These are phyloP conservation scores for Venturia asperata DNA, from an alignment of 2,329 filamentous ascomycete genomes.

Conservation along the genomic window DNA sequence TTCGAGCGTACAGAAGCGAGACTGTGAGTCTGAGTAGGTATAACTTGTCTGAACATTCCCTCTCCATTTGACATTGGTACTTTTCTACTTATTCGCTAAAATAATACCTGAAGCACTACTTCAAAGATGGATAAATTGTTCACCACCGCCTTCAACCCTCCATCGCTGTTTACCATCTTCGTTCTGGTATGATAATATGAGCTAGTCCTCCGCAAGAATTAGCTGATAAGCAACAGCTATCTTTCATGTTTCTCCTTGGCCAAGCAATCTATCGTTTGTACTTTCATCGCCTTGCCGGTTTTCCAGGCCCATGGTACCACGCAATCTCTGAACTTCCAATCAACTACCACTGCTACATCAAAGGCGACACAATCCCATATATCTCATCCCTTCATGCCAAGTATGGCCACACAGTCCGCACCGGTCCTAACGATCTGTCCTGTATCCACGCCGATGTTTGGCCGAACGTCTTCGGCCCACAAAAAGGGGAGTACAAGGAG, in stretches of 20 bases:
- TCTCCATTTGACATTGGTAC: not conserved
- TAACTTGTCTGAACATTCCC: not conserved
- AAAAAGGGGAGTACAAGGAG: not conserved
- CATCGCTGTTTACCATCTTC: not conserved
- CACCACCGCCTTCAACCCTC: not conserved
- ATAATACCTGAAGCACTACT: not conserved
- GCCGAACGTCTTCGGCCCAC: constrained; percentile 26
- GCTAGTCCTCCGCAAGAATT: too few relatives aligned
- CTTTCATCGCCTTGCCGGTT: constrained; percentile 20
- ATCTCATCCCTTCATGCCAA: constrained; percentile 19
- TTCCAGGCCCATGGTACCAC: constrained; percentile 19
- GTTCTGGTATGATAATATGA: not conserved
- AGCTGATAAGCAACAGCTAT: not conserved
- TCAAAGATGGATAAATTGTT: not conserved
- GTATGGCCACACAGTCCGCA: constrained; percentile 25
- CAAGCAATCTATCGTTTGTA: constrained; percentile 19
- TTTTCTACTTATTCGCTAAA: not conserved
- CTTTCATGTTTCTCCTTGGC: not conserved
- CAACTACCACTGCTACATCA: not conserved
- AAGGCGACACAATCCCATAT: not conserved
- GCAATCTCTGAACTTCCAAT: constrained; percentile 14
- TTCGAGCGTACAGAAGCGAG: not conserved
- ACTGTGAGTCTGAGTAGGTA: not conserved
- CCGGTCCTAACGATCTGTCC: constrained; percentile 24
- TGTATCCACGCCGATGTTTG: constrained; percentile 23